Percentiles rank a stretch among this genome's conserved stretches.
These are phyloP conservation scores for Oryza meyeriana DNA, from an alignment of 176 grass and related monocot species.

Conservation along the genomic window DNA sequence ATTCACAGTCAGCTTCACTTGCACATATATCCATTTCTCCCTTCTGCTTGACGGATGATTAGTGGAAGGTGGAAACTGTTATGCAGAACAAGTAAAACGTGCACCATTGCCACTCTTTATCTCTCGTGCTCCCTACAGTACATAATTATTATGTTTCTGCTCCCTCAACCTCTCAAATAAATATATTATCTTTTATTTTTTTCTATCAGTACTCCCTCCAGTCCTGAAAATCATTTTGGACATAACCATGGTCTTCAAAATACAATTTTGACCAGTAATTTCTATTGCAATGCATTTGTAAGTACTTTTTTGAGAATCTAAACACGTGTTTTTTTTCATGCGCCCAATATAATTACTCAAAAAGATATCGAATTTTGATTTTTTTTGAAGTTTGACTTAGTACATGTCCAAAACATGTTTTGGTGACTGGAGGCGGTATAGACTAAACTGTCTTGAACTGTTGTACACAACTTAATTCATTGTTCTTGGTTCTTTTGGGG, in stretches of 20 bases:
- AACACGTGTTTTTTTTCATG: not conserved
- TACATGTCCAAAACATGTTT: not conserved
- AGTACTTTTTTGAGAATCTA: not conserved
- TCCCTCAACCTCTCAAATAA: not conserved
- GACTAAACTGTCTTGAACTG: slow-evolving; percentile 20
- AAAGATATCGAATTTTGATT: not conserved
- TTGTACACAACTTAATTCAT: not conserved
- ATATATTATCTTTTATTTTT: not conserved
- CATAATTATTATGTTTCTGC: not conserved
- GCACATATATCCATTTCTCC: not conserved
- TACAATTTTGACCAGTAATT: not conserved
- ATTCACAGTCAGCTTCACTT: not conserved
- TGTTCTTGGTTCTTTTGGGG: slow-evolving; percentile 12
- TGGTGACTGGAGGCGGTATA: not conserved
- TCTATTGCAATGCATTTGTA: not conserved
- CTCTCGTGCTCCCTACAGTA: not conserved
- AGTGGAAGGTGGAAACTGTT: slow-evolving; percentile 17
- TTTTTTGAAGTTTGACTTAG: not conserved
- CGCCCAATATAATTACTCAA: not conserved
- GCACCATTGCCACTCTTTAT: not conserved
- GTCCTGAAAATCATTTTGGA: not conserved
- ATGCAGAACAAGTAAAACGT: not conserved
- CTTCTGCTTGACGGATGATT: slow-evolving; percentile 7
- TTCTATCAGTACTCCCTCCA: not conserved
- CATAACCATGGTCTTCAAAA: not conserved